These are phyloP conservation scores for Diaporthe longicolla DNA, from an alignment of 2,329 filamentous ascomycete species.

Conservation along the genomic window DNA sequence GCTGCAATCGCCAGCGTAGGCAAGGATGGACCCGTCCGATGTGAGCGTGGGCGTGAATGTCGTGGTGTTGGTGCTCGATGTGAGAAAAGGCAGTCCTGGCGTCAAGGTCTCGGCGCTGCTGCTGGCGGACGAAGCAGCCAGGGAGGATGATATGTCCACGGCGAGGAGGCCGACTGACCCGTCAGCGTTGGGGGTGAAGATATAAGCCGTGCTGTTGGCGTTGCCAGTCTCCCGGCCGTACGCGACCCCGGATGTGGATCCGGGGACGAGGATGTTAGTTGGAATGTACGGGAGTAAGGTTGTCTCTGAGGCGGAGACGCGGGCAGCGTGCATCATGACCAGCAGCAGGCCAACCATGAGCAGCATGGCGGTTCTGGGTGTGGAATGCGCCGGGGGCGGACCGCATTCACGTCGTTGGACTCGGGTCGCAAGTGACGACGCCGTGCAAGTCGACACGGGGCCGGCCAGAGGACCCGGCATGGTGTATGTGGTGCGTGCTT, in stretches of 20 bases:
- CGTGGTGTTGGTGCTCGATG: constrained; percentile 59
- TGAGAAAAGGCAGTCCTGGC: constrained; percentile 73
- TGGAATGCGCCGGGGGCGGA: constrained; percentile 12
- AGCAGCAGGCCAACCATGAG: constrained; percentile 36
- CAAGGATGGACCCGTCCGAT: constrained; percentile 76
- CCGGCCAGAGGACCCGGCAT: constrained; percentile 8
- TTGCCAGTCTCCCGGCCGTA: constrained; percentile 49
- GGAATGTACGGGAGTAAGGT: constrained; percentile 81
- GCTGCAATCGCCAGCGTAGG: constrained; percentile 82
- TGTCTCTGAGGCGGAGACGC: constrained; percentile 50
- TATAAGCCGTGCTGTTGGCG: constrained; percentile 71
- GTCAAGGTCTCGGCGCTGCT: constrained; percentile 64
- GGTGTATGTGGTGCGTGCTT: constrained; percentile 25
- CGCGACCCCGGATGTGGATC: constrained; percentile 54
- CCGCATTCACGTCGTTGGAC: constrained; percentile 16
- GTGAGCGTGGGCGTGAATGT: constrained; percentile 79
- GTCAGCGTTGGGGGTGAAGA: constrained; percentile 70
- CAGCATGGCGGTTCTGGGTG: constrained; percentile 10
- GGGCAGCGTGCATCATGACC: constrained; percentile 36
- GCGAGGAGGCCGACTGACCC: constrained; percentile 70
- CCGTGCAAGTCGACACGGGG: constrained; percentile 29
- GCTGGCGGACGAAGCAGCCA: constrained; percentile 62
- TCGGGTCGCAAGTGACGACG: constrained; percentile 29
- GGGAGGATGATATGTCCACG: constrained; percentile 73
- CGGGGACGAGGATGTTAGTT: constrained; percentile 76